Evolutionary conservation across 2,329 filamentous ascomycete genomes (phyloP).

Genomic region (Colletotrichum nymphaeae): DNA sequence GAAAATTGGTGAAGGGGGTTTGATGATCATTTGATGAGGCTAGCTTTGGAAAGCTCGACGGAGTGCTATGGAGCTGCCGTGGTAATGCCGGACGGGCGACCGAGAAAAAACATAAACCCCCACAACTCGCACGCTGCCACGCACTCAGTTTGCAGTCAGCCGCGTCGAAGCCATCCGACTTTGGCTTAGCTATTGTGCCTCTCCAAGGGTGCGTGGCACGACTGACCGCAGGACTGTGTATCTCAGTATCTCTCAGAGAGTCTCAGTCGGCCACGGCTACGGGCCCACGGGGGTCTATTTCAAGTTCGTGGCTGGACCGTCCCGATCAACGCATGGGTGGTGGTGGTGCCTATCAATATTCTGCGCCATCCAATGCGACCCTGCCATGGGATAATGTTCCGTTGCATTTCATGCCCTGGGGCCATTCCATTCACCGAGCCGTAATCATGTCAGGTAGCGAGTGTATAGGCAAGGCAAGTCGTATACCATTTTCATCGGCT

Average conservation of each 20-base stretch:
- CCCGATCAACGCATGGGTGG: conserved; percentile 28
- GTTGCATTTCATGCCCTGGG: conserved; percentile 1
- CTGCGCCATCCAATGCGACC: not conserved
- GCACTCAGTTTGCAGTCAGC: not conserved
- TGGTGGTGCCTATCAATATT: conserved; percentile 9
- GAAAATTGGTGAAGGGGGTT: not conserved
- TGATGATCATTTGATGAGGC: not conserved
- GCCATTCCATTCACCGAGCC: not conserved
- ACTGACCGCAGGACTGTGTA: too few species aligned
- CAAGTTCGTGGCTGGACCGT: conserved; percentile 5
- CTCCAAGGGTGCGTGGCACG: too few species aligned
- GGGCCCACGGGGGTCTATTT: not conserved
- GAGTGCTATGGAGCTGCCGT: not conserved
- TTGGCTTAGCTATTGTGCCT: not conserved
- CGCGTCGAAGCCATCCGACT: not conserved
- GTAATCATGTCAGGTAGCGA: not conserved
- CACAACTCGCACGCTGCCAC: conserved; percentile 8
- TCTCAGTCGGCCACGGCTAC: not conserved
- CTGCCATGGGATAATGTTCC: conserved; percentile 23
- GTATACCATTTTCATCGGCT: not conserved
- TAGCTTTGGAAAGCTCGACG: not conserved
- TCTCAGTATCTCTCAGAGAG: too few species aligned
- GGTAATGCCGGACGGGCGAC: conserved; percentile 7
- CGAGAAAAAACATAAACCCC: not conserved
- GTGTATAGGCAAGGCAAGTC: not conserved